Conservation (phyloP, 352 stramenopile genomes). For the Pythium myriotylum region DNA sequence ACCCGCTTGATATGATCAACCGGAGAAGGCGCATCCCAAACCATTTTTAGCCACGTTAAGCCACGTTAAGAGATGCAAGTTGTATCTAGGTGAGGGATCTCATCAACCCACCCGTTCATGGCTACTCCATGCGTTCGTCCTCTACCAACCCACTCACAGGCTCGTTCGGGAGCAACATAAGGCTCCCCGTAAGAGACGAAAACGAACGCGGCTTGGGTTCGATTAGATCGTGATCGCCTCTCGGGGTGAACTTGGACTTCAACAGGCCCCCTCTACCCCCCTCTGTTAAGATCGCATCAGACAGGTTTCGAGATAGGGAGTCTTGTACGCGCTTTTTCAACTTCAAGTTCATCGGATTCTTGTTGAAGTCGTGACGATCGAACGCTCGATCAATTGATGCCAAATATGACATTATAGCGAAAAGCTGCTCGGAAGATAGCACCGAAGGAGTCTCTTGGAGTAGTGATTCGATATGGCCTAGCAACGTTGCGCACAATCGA, state of each 20-base stretch:
- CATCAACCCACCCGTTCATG: too few relatives aligned
- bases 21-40: conserved; percentile 18
- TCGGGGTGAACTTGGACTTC: conserved; percentile 1
- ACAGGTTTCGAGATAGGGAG: conserved; percentile 59
- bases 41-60: too few relatives aligned
- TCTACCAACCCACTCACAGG: conserved; percentile 25
- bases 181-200: conserved; percentile 19
- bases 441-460: conserved; percentile 51
- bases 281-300: conserved; percentile 59
- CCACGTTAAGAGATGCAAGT: too few relatives aligned
- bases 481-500: conserved; percentile 42
- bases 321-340: conserved; percentile 54
- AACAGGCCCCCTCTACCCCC: conserved; percentile 17
- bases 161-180: conserved; percentile 10
- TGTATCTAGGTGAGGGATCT: too few relatives aligned
- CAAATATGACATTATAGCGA: conserved; percentile 64
- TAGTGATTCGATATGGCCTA: conserved; percentile 54
- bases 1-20: too few relatives aligned
- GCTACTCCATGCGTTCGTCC: conserved; percentile 34
- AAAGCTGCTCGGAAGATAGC: conserved; percentile 57
- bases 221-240: not conserved
- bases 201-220: conserved; percentile 14
- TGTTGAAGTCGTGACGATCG: conserved; percentile 51
- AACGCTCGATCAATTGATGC: conserved; percentile 70
- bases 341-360: conserved; percentile 42